Evolutionary conservation across 495 filamentous ascomycete genomes (phyloP), one percentile per base, ranked within the genome.

Genomic region (Rostrohypoxylon terebratum): DNA sequence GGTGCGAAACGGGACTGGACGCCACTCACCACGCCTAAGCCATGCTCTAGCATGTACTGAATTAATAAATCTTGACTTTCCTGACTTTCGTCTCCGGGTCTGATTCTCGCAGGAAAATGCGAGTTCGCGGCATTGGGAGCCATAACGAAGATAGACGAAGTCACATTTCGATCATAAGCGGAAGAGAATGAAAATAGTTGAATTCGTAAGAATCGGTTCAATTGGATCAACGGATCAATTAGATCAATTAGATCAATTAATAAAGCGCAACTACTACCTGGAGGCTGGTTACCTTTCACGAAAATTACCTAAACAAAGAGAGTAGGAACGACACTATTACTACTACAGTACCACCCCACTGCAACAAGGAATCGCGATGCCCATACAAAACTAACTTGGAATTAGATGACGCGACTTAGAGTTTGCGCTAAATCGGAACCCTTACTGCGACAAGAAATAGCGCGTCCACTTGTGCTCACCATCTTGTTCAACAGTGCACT

Each of bases 1-100:
- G 20, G n/a, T 25, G 23, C 50, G 18, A 5, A 31, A 54, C 28
- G 9, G 21, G 42, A 21, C 11, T 18, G 47, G 47, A 36, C 63
- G 60, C 66, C 67, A 74, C 77, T 77, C 44, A 78, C 77, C 70
- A 75, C 71, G 7, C 75, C 77, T 16, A 77, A 38, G 20, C 72
- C 72, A 53, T 75, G 68, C 23, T 75, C 45, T 18, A 62, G 64
- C 42, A 72, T 63, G 14, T 69, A 53, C 61, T 57, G 63, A 6
- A 70, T 58, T 40, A 78, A 62, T 57, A 66, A 34, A 1, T 66
- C 75, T 28, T 77, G 75, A 40, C 77, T 77, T 34, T 75, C 74
- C 45, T 78, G 74, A 54, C 71, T 77, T 31, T 75, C 74, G 28
- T 71, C 63, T 33, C 66, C 50, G 14, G 68, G 53, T 21, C 42